Evolutionary conservation across 352 stramenopile genomes (phyloP), one percentile per base, ranked within the genome.

Genomic region (Hyaloperonospora arabidopsidis): DNA sequence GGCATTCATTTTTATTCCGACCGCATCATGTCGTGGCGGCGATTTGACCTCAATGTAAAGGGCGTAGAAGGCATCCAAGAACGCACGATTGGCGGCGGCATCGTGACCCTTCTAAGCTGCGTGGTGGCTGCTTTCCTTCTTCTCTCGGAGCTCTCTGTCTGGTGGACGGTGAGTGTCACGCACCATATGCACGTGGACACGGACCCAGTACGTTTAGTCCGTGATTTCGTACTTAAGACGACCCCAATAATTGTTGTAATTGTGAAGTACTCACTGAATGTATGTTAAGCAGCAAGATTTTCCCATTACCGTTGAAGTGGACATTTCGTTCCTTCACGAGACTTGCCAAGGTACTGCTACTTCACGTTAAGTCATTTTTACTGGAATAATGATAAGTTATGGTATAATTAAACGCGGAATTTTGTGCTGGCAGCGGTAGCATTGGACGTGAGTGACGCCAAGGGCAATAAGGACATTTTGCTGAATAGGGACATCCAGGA

Each of bases 171-270:
- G 56, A 82, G 85, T 52, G 78, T 91, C 47, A 72, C 76, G 39
- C 81, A 94, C 61, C 84, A 77, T 72, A 94, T 94, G 84, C 80
- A 94, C 57, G 84, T 94, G 47, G 84, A 94, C 68, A 89, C 74
- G 15, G 61, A 75, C 22, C 70, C 84, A 65, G 84, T 93, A 75
- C 63, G 72, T 68, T 2, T 7, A 39, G 4, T 39, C 19, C 18
- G 1, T 52, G 2, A n/a, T n/a, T 28, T 45, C 28, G 3, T 44
- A 21, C 21, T 10, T 18, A 21, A 44, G 18, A 29, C 25, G 25
- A 7, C 25, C 25, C 7, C 6, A 14, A 34, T 28, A 15, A n/a
- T 13, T 34, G 2, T 14, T 53, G 23, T 53, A 7, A 7, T 47
- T 7, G 25, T 3, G 25, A 8, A 29, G 3, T 3, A 29, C 25